Evolutionary conservation across 2,329 filamentous ascomycete species (phyloP).

Genomic region (Fusarium luffae): DNA sequence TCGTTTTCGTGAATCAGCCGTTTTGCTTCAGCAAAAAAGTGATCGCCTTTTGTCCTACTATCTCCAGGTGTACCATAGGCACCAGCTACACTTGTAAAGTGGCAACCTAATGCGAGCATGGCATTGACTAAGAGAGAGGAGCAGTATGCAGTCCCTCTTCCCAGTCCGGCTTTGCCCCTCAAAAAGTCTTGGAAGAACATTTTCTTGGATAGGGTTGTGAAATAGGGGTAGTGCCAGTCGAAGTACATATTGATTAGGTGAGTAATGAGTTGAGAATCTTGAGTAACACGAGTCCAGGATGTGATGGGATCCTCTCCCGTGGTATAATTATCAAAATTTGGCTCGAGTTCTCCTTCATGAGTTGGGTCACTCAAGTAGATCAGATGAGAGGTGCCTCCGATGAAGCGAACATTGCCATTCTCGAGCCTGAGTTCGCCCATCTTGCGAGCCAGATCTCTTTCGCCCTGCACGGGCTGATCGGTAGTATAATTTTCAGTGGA

Average conservation of each 20-base stretch:
- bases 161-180: slow-evolving; percentile 70
- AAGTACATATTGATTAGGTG: slow-evolving; percentile 98
- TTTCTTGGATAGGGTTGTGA: slow-evolving; percentile 87
- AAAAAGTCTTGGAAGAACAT: slow-evolving; percentile 89
- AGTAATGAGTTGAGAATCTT: slow-evolving; percentile 79
- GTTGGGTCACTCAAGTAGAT: slow-evolving; percentile 76
- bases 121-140: slow-evolving; percentile 91
- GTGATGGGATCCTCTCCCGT: slow-evolving; percentile 75
- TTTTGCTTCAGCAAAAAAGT: slow-evolving; percentile 96
- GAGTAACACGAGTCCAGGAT: slow-evolving; percentile 89
- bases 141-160: slow-evolving; percentile 77
- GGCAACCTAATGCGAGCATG: slow-evolving; percentile 91
- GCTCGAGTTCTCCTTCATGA: slow-evolving; percentile 53
- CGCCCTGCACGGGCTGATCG: slow-evolving; percentile 63
- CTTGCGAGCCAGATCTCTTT: slow-evolving; percentile 87
- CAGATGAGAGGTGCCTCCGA: slow-evolving; percentile 93
- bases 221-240: slow-evolving; percentile 97
- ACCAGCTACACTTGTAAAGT: slow-evolving; percentile 83
- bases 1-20: slow-evolving; percentile 89
- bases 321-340: slow-evolving; percentile 58
- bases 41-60: slow-evolving; percentile 88
- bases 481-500: slow-evolving; percentile 54
- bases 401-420: slow-evolving; percentile 88
- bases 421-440: slow-evolving; percentile 92
- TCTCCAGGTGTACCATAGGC: slow-evolving; percentile 79